Conservation (phyloP, 495 filamentous ascomycete genomes). For the Aspergillus mulundensis region DNA sequence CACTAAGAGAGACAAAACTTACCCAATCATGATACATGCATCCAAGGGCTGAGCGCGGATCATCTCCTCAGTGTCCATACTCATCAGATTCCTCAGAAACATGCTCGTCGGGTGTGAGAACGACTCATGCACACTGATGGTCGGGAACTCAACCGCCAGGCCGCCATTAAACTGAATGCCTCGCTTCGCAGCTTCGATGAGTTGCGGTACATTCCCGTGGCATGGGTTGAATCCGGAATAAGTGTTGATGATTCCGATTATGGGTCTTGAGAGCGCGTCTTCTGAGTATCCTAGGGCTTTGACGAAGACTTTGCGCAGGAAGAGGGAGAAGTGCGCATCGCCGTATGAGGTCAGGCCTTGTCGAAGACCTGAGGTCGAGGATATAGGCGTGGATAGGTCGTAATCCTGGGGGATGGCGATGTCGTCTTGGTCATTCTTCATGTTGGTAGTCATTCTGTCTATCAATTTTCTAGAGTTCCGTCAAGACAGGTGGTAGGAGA, state of each 20-base stretch:
- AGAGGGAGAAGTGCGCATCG: constrained; percentile 65
- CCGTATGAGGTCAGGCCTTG: constrained; percentile 64
- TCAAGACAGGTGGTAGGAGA: background rate
- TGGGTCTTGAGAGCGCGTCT: constrained; percentile 60
- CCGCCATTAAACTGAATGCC: constrained; percentile 60
- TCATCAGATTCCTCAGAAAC: constrained; percentile 65
- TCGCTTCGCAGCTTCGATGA: constrained; percentile 61
- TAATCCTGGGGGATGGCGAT: constrained; percentile 40
- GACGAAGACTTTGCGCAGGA: constrained; percentile 67
- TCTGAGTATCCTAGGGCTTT: constrained; percentile 66
- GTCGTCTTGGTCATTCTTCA: constrained; percentile 27
- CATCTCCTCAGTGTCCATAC: constrained; percentile 73
- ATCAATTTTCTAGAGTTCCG: background rate
- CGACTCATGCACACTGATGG: constrained; percentile 60
- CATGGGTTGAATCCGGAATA: constrained; percentile 65
- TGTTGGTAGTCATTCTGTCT: background rate
- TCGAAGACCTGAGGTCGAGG: constrained; percentile 48
- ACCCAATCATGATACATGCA: constrained; percentile 63
- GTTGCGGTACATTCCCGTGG: constrained; percentile 62
- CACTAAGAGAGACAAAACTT: constrained; percentile 9
- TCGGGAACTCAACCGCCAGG: constrained; percentile 62
- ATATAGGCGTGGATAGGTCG: constrained; percentile 46
- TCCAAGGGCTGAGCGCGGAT: constrained; percentile 61
- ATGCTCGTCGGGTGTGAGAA: constrained; percentile 65
- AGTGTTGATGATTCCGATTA: constrained; percentile 65